Evolutionary conservation across 345 rosid species (phyloP).

Genomic region (Eucalyptus shirleyi): DNA sequence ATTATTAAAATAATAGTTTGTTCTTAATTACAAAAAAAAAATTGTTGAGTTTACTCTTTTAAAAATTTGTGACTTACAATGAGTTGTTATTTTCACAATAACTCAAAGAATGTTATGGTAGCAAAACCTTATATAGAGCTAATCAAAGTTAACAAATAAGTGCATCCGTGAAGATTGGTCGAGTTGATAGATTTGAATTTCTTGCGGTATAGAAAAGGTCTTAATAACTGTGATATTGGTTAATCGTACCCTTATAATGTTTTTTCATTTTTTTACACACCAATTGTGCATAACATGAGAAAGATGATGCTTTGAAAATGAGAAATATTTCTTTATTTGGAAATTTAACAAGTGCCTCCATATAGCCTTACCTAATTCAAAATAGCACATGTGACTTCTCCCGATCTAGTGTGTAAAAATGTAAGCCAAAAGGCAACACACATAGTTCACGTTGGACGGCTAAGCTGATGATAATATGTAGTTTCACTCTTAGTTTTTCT

Average conservation of each 20-base stretch:
- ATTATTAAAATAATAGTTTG: rapidly evolving
- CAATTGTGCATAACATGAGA: neutral
- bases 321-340: neutral
- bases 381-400: neutral
- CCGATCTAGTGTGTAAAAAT: neutral
- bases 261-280: neutral
- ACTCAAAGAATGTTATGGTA: no score
- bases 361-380: neutral
- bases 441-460: neutral
- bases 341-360: neutral
- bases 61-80: no score
- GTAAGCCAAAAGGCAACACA: neutral
- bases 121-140: neutral
- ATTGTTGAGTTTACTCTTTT: no score
- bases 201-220: neutral
- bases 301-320: neutral
- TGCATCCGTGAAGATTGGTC: neutral
- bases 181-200: neutral
- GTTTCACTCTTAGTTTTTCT: neutral
- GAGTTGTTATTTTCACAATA: no score
- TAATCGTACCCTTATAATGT: neutral
- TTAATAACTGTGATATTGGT: neutral
- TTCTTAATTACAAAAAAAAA: no score
- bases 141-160: neutral
- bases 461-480: neutral